Conservation (phyloP, 805 yeast genomes). For the Kuraishia piskuri region DNA sequence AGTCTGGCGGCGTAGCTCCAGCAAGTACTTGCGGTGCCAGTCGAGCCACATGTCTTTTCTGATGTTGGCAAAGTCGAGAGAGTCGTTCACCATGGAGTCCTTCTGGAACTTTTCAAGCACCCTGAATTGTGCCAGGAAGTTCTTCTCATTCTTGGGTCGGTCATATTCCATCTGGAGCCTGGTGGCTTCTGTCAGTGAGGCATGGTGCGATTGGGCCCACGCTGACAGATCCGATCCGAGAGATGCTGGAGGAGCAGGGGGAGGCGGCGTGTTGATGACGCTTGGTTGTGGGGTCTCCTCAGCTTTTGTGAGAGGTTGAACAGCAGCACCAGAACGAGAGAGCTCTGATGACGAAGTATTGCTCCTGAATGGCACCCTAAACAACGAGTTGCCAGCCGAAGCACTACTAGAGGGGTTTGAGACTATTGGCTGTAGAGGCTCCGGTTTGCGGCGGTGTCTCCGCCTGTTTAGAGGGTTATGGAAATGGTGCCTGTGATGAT, state of each 20-base stretch:
- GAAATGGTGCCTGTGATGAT: neutral
- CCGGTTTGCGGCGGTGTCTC: neutral
- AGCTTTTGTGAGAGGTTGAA: neutral
- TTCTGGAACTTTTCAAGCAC: conserved; percentile 23
- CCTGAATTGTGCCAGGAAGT: conserved; percentile 11
- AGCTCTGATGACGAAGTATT: neutral
- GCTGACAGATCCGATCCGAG: neutral
- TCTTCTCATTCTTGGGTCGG: neutral
- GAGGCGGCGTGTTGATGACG: neutral
- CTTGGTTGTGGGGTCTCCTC: neutral
- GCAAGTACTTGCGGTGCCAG: conserved; percentile 18
- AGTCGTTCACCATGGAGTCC: conserved; percentile 22
- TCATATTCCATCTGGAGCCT: neutral
- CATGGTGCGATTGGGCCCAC: neutral
- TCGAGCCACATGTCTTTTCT: conserved; percentile 21
- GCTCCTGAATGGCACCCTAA: neutral
- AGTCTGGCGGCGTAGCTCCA: neutral
- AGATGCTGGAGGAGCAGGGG: neutral
- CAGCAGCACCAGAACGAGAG: neutral
- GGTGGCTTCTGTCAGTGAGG: neutral
- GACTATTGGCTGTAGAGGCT: neutral
- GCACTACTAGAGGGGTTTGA: neutral
- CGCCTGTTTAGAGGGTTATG: neutral
- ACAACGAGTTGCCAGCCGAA: neutral
- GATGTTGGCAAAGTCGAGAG: conserved; percentile 20